Base-by-base conservation (phyloP, 2,329 filamentous ascomycete species). In the Pseudogymnoascus sp. region DNA sequence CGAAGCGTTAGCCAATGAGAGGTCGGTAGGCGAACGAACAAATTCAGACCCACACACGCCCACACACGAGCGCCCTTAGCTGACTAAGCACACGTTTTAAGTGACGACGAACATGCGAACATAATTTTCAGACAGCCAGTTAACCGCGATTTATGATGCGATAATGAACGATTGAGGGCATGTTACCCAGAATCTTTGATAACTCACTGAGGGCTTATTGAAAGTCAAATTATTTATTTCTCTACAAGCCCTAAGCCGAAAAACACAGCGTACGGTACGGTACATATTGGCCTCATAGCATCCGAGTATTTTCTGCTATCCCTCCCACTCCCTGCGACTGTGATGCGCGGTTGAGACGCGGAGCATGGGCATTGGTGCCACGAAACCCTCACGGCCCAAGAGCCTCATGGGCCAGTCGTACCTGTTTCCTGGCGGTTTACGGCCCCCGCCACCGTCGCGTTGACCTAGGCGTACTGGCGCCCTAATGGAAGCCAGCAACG, bases 51-150 rank as follows among this genome's bases (percentile, higher is more conserved):
- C 47, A 54, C 47, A 35, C 1, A 9, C 47, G 28, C 28, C 28
- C 47, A 54, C 47, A 35, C 1, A 9, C 47, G 28, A 54, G 9
- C 47, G 47, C 28, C 47, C 28, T 35, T n/a, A 3, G 28, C 30
- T 54, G 47, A 54, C 47, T 54, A 54, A 54, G 47, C 47, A 54
- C 28, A 54, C 28, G 18, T n/a, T 54, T 54, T 20, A 54, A 54
- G 47, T 54, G 47, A 54, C 28, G 47, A 54, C 47, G n/a, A 35
- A 33, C 47, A 36, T 18, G 22, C 22, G 22, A 18, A 18, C 18
- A 18, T 54, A 54, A 54, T 54, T 54, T 54, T 54, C 28, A 18
- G 47, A 33, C 28, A 33, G 6, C 47, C 2, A 33, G 12, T 2
- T 14, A 54, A 12, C 47, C n/a, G 25, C 47, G 28, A 54, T 33